Base-by-base conservation (phyloP, 805 yeast species). In the Crinitomyces ghanaensis region DNA sequence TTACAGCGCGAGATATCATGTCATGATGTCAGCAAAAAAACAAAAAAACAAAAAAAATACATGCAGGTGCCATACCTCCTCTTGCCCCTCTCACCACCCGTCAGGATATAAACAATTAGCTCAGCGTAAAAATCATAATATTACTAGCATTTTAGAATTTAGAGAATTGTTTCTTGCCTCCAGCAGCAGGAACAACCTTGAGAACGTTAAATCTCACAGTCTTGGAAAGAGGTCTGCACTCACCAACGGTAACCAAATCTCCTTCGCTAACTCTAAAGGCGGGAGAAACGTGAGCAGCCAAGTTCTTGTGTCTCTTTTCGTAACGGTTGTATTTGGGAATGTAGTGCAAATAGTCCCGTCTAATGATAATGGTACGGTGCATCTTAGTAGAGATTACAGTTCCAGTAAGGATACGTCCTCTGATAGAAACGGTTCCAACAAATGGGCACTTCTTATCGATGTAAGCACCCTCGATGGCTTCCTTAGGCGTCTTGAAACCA, bases 281-380 rank as follows among this genome's bases (percentile, higher is more conserved):
- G 72, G 99, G 99, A 53, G 97, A 88, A 61, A 91, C 83, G 75
- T 91, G 99, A 60, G 95, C 99, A 66, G 99, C 93, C 49, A 91
- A 77, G 80, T 91, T 91, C 91, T 91, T 91, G 83, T 91, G 99
- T 77, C 99, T 85, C 83, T 91, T 91, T 77, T 91, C 99, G 83
- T 85, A 91, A 82, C 99, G 86, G 94, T 88, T 91, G 77, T 91
- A 91, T 80, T 91, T 91, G 70, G 97, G 94, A 68, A 91, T 82
- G 75, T 84, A 91, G 76, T 91, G 99, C 67, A 91, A 83, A 93
- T 91, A 91, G 66, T 91, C 97, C 75, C 99, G 88, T 80, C 98
- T 86, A 75, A 91, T 82, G 68, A 91, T 80, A 74, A 91, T 81
- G 60, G 99, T 91, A 77, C 99, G 91, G 93, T 91, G 98, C 98